Evolutionary conservation across 208 protist species (phyloP), one percentile per base, ranked within the genome.

Genomic region (Leishmania tropica): DNA sequence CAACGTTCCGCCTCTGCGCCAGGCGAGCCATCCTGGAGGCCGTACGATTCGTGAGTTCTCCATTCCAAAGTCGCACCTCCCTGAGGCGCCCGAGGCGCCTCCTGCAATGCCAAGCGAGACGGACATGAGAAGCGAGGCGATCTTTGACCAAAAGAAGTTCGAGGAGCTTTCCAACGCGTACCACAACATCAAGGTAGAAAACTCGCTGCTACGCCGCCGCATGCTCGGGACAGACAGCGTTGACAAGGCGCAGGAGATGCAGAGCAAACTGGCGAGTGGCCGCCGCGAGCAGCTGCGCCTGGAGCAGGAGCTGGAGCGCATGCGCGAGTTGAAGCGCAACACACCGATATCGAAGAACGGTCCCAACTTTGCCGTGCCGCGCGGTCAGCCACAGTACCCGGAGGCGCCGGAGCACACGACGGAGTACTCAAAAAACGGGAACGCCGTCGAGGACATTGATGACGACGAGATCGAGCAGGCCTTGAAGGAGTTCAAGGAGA

Each of bases 141-240:
- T 5, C 7, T 94, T 90, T 78, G 88, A 91, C 80, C 85, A 88
- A 53, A 79, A 87, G 48, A 81, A 79, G 60, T 95, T 93, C 65
- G 92, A 96, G 67, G 81, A 87, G 67, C 81, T 95, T 35, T 87
- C 89, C 35, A 93, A 89, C 77, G 93, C 90, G 45, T 97, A 96
- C 80, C 93, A 96, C 90, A 93, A 94, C 79, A 86, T 87, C 74
- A 96, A 96, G 79, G 93, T 97, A 19, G 93, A 97, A 79, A 89
- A 93, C 65, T 95, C 95, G 48, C 82, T 94, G 60, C 83, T 96
- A 74, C 95, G 95, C 10, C 93, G 92, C 42, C 91, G 92, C 60
- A 77, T 97, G 76, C 81, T 95, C 62, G 89, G 78, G 74, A 95
- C 92, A 37, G 88, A 93, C 67, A 95, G 83, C 79, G 85, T 90